Evolutionary conservation across 139 green algal genomes (phyloP).

Genomic region (Chlorella sp.): DNA sequence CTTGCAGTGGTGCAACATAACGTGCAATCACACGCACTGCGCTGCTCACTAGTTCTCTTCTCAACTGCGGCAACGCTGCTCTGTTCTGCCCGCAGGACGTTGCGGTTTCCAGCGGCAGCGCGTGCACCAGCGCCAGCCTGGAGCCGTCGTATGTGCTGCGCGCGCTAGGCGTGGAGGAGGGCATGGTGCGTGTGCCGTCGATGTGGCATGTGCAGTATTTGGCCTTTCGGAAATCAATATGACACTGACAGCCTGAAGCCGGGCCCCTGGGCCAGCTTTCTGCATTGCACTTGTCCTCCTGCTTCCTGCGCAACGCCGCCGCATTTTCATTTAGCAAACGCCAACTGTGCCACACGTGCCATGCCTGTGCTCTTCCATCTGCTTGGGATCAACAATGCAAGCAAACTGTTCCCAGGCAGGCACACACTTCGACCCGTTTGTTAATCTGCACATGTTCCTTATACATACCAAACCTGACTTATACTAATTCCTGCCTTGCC

Average conservation of each 20-base stretch:
- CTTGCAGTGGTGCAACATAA: too few species aligned
- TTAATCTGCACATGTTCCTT: not conserved
- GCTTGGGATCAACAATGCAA: too few species aligned
- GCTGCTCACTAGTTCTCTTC: too few species aligned
- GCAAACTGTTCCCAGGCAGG: not conserved
- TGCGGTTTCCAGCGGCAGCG: slow-evolving; percentile 88
- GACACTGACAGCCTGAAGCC: not conserved
- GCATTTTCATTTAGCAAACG: not conserved
- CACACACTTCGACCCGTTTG: not conserved
- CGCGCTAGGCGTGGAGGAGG: slow-evolving; percentile 97
- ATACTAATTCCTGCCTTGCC: not conserved
- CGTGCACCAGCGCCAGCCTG: slow-evolving; percentile 95
- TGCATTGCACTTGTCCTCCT: not conserved
- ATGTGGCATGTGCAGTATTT: not conserved
- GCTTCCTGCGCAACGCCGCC: not conserved
- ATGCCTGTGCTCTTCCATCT: too few species aligned
- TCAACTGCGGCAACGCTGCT: not conserved
- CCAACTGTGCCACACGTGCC: too few species aligned
- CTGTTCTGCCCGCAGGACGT: slow-evolving; percentile 69
- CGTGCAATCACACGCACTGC: too few species aligned
- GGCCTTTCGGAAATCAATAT: not conserved
- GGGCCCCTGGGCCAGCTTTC: too few species aligned
- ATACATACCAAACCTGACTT: slow-evolving; percentile 65
- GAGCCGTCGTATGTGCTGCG: slow-evolving; percentile 98
- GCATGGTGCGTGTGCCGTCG: slow-evolving; percentile 97